Evolutionary conservation across 2,329 filamentous ascomycete species (phyloP).

Genomic region (Xylaria sp.): DNA sequence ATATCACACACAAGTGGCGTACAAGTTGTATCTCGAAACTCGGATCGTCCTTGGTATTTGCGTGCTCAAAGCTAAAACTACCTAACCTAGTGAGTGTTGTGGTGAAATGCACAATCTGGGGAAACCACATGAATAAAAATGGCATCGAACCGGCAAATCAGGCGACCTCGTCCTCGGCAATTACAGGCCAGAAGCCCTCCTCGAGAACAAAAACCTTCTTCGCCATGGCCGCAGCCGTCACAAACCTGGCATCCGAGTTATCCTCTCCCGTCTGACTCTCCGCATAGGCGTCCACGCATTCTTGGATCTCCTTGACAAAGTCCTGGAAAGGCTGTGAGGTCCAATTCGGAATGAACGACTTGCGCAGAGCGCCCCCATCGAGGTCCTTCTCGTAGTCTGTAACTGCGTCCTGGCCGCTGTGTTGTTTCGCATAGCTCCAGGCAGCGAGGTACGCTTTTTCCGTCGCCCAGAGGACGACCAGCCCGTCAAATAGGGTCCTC

Average conservation of each 20-base stretch:
- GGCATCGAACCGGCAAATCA: not conserved
- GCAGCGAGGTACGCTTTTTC: conserved; percentile 72
- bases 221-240: conserved; percentile 57
- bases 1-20: not conserved
- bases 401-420: conserved; percentile 38
- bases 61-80: not conserved
- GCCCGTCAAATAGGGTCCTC: conserved; percentile 66
- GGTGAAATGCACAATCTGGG: not conserved
- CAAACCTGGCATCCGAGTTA: conserved; percentile 50
- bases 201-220: conserved; percentile 65
- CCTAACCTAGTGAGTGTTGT: not conserved
- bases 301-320: conserved; percentile 53
- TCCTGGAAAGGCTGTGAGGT: conserved; percentile 68
- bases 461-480: conserved; percentile 81
- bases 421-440: conserved; percentile 63
- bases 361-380: conserved; percentile 72
- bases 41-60: not conserved
- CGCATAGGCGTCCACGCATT: conserved; percentile 47
- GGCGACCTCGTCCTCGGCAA: conserved; percentile 31
- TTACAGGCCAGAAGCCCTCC: conserved; percentile 66
- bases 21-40: not conserved
- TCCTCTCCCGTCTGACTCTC: conserved; percentile 41
- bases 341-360: conserved; percentile 76
- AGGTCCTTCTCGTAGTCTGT: conserved; percentile 55
- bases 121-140: not conserved